Percentiles rank a stretch among this genome's conserved stretches.
These are phyloP conservation scores for Gossypium sturtianum DNA, from an alignment of 345 rosid genomes.

Conservation along the genomic window DNA sequence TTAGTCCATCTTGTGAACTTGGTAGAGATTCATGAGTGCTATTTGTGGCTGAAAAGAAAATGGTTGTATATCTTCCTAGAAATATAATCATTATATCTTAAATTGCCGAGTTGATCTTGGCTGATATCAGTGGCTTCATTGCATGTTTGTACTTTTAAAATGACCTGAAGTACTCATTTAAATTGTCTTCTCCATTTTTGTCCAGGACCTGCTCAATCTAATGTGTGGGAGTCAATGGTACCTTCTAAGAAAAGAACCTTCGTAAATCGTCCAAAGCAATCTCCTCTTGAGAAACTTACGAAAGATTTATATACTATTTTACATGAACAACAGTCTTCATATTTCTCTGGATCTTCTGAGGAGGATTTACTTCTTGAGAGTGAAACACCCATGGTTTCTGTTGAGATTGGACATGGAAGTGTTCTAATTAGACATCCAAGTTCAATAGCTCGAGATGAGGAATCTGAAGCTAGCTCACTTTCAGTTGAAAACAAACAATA, in stretches of 20 bases:
- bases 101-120: background rate
- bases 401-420: constrained; percentile 96
- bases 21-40: background rate
- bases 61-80: background rate
- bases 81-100: background rate
- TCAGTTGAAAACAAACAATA: constrained; percentile 69
- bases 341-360: constrained; percentile 80
- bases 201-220: constrained; percentile 82
- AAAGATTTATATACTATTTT: constrained; percentile 73
- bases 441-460: constrained; percentile 82
- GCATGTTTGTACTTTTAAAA: background rate
- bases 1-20: background rate
- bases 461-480: constrained; percentile 95
- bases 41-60: background rate
- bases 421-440: constrained; percentile 81
- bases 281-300: constrained; percentile 90
- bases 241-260: constrained; percentile 92
- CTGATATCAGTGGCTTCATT: background rate
- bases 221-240: constrained; percentile 78
- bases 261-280: constrained; percentile 71
- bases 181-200: constrained; percentile 6
- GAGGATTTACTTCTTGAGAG: constrained; percentile 92
- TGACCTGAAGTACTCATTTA: constrained; percentile 3
- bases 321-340: constrained; percentile 92
- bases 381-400: constrained; percentile 89